Percentiles rank a stretch among this genome's conserved stretches.
Evolutionary conservation across 345 rosid species (phyloP).

Genomic region (Alliaria petiolata): DNA sequence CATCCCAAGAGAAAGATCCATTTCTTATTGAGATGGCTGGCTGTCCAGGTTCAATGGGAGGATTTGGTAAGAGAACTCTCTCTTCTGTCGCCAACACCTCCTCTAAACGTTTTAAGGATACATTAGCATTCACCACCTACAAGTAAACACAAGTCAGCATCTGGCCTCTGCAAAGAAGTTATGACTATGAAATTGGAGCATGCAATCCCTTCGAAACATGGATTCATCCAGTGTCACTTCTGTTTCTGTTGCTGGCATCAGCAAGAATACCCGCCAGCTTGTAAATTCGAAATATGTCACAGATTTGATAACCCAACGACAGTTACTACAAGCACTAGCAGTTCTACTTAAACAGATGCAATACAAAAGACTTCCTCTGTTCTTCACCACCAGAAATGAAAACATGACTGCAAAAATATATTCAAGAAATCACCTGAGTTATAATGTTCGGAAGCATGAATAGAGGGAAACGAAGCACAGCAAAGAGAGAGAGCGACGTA

Average conservation of each 20-base stretch:
- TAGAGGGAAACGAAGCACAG: constrained; percentile 95
- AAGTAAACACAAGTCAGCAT: constrained; percentile 12
- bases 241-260: neutral
- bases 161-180: neutral
- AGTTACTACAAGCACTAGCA: neutral
- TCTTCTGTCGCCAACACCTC: constrained; percentile 89
- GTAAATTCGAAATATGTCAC: neutral
- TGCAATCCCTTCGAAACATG: neutral
- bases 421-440: constrained; percentile 65
- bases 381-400: neutral
- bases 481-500: constrained; percentile 91
- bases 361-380: neutral
- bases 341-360: constrained; percentile 3
- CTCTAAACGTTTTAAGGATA: constrained; percentile 91
- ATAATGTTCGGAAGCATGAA: constrained; percentile 93
- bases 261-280: neutral
- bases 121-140: constrained; percentile 94
- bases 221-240: neutral
- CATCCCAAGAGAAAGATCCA: constrained; percentile 92
- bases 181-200: constrained; percentile 11
- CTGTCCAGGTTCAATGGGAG: constrained; percentile 65
- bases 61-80: constrained; percentile 89
- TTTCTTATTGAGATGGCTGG: constrained; percentile 83
- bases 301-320: neutral
- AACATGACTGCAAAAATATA: neutral